phyloP scores from a whole-genome alignment of 2,329 filamentous ascomycete genomes.

The Diaporthe sp. region DNA sequence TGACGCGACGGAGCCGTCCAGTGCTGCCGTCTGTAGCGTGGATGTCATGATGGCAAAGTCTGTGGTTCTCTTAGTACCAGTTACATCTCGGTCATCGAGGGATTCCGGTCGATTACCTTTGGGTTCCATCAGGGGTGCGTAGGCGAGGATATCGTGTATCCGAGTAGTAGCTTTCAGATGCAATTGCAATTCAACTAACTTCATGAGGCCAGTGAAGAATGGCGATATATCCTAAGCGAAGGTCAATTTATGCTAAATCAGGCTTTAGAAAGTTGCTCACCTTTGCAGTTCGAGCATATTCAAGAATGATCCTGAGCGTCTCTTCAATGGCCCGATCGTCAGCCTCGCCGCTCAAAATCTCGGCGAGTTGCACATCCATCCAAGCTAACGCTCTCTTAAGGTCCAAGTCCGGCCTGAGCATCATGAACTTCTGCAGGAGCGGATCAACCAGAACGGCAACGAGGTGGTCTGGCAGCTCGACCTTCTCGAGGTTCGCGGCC shows the following conservation, averaged over 20 bases:
- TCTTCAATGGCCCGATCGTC: constrained; percentile 64
- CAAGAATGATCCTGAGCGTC: constrained; percentile 66
- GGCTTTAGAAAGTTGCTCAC: constrained; percentile 52
- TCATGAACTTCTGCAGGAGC: constrained; percentile 81
- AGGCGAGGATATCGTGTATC: constrained; percentile 62
- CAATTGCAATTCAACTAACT: constrained; percentile 59
- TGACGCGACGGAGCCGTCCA: constrained; percentile 63
- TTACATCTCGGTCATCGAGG: neutral
- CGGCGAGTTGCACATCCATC: constrained; percentile 35
- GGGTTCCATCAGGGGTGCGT: constrained; percentile 67
- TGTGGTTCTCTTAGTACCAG: neutral
- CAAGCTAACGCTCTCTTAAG: constrained; percentile 36
- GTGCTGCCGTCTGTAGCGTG: constrained; percentile 46
- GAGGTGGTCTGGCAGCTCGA: constrained; percentile 86
- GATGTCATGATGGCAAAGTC: constrained; percentile 25
- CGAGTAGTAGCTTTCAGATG: constrained; percentile 18
- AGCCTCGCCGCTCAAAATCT: constrained; percentile 54
- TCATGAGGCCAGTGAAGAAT: constrained; percentile 62
- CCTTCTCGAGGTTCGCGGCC: constrained; percentile 79
- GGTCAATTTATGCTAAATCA: neutral
- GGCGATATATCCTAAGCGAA: constrained; percentile 25
- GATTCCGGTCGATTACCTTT: constrained; percentile 56
- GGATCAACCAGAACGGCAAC: constrained; percentile 82
- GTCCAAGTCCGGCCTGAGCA: constrained; percentile 70
- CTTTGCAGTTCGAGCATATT: constrained; percentile 69